These are phyloP conservation scores for Termitomyces sp. DNA, from an alignment of 768 basidiomycete species.

Conservation along the genomic window DNA sequence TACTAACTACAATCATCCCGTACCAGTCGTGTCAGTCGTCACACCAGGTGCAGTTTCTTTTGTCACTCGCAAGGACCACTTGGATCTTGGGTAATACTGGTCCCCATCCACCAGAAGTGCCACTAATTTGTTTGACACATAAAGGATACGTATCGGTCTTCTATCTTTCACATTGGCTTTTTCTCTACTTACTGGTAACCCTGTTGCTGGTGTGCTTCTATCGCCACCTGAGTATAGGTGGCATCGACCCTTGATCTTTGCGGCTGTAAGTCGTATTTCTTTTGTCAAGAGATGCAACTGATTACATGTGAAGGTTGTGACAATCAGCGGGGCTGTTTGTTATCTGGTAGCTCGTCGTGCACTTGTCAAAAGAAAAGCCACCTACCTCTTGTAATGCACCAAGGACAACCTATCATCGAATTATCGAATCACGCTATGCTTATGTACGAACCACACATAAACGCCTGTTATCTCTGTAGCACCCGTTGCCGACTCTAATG, in stretches of 20 bases:
- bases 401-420: background rate
- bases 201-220: constrained; percentile 45
- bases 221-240: constrained; percentile 30
- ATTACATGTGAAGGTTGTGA: constrained; percentile 20
- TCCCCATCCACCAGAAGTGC: background rate
- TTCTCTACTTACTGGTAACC: constrained; percentile 43
- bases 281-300: background rate
- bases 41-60: constrained; percentile 33
- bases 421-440: background rate
- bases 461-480: no score
- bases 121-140: background rate
- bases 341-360: constrained; percentile 26
- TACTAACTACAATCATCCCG: background rate
- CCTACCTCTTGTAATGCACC: constrained; percentile 10
- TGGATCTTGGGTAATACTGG: constrained; percentile 37
- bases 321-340: constrained; percentile 27
- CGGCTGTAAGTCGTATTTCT: constrained; percentile 26
- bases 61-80: constrained; percentile 31
- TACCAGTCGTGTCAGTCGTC: constrained; percentile 32
- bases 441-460: background rate
- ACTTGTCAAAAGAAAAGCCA: constrained; percentile 24
- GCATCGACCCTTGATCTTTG: constrained; percentile 38
- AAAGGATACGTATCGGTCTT: constrained; percentile 40
- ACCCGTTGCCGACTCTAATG: background rate
- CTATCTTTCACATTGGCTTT: constrained; percentile 38